Percentiles rank a stretch among this genome's conserved stretches.
phyloP scores from a whole-genome alignment of 2,329 filamentous ascomycete species.

The Blastomyces percursus region DNA sequence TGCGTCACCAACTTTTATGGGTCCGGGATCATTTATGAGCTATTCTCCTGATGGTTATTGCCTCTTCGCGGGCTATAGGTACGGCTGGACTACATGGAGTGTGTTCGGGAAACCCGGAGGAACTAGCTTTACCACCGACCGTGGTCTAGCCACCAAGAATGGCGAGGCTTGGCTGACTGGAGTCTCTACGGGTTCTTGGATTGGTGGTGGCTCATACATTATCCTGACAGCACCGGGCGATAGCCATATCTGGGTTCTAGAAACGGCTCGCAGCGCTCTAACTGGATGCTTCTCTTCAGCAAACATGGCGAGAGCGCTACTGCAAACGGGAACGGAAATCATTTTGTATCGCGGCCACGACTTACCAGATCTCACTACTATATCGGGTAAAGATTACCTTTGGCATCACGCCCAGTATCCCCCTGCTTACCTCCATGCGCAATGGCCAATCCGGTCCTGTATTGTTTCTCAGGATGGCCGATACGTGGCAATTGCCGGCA shows the following conservation, averaged over 20 bases:
- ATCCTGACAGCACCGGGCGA: constrained; percentile 60
- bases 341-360: constrained; percentile 94
- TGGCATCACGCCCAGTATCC: constrained; percentile 92
- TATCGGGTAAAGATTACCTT: constrained; percentile 83
- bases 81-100: constrained; percentile 93
- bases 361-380: constrained; percentile 75
- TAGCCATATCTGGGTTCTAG: constrained; percentile 72
- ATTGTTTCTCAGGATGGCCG: constrained; percentile 85
- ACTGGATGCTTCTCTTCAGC: constrained; percentile 84
- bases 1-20: constrained; percentile 56
- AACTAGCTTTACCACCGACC: constrained; percentile 67
- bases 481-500: constrained; percentile 93
- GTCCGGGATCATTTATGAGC: constrained; percentile 58
- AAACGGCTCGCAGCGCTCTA: constrained; percentile 89
- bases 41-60: constrained; percentile 97
- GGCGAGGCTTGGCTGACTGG: constrained; percentile 77
- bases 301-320: constrained; percentile 77
- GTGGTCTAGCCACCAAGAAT: constrained; percentile 52
- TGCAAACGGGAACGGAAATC: constrained; percentile 78
- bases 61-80: constrained; percentile 83
- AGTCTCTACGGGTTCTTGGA: constrained; percentile 68
- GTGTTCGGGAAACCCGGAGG: constrained; percentile 88
- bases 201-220: constrained; percentile 77
- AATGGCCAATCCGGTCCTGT: constrained; percentile 84
- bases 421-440: constrained; percentile 69